Evolutionary conservation across 108 stramenopile genomes (phyloP), one percentile per base, ranked within the genome.

Genomic region (Fragilariopsis cylindrus): DNA sequence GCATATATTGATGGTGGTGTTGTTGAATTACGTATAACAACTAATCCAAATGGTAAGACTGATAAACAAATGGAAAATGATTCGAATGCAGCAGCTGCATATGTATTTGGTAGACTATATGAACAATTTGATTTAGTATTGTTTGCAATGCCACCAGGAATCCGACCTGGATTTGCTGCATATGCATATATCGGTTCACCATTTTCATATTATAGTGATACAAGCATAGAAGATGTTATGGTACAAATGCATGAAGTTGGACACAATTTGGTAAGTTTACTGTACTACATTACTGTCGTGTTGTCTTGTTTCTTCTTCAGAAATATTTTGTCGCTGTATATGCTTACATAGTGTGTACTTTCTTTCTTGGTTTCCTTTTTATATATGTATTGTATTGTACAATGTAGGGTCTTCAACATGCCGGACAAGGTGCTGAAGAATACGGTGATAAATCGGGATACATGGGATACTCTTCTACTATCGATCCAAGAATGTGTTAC

Each of bases 401-500:
- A n/a, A 15, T 53, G 12, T n/a, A 53, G 52, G 70, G 70, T 57
- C 55, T 71, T 18, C 40, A 46, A 52, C 70, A 71, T 49, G 42
- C 56, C 3, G 57, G 57, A 18, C 55, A 71, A 46, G 70, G 55
- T 16, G 8, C 11, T 18, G 54, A 19, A 12, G 43, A 71, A 46
- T 71, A 71, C 57, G 70, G 57, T 9, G 70, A 71, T 19, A 40
- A 39, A 19, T 57, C n/a, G 3, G 70, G 70, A 57, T 57, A 52
- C 41, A 71, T 71, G 70, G 70, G 70, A 21, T 71, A 71, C 70
- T 13, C 44, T 3, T 6, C 7, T 8, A 9, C 30, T 19, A 46
- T 57, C 39, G 56, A 57, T 46, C 70, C 53, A 57, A 13, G 19
- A 7, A 71, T 71, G 70, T 71, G 70, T 57, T 71, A 15, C 70